These are phyloP conservation scores for Nitzschia sp. DNA, from an alignment of 108 stramenopile genomes.

Conservation along the genomic window DNA sequence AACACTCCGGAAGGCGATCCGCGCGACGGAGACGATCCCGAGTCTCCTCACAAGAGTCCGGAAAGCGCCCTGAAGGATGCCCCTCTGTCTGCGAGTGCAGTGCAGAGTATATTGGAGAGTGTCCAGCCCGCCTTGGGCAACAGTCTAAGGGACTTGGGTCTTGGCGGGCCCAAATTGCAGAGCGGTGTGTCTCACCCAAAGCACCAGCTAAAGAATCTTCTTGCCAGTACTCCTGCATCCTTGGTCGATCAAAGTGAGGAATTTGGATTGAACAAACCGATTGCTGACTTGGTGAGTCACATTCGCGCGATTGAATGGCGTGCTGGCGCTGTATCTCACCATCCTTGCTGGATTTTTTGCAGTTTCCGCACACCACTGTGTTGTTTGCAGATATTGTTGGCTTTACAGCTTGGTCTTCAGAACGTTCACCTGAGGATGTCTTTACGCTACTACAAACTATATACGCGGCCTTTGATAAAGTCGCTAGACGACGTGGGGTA, in stretches of 20 bases:
- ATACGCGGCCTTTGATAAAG: constrained; percentile 20
- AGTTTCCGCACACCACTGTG: constrained; percentile 57
- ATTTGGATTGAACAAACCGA: constrained; percentile 19
- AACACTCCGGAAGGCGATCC: not conserved
- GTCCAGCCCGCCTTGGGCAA: not conserved
- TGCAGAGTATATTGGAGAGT: constrained; percentile 3
- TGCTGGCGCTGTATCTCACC: too few species aligned
- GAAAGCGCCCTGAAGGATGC: not conserved
- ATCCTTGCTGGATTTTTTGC: too few species aligned
- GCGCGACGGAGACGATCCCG: not conserved
- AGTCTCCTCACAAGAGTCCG: not conserved
- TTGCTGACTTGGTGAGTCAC: constrained; percentile 65
- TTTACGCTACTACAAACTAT: constrained; percentile 32
- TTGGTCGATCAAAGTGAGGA: constrained; percentile 6
- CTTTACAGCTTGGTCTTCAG: constrained; percentile 48
- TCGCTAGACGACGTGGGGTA: constrained; percentile 22
- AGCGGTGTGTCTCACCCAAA: constrained; percentile 15
- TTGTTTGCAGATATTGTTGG: constrained; percentile 59
- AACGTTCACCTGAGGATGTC: constrained; percentile 45
- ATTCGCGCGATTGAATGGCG: too few species aligned
- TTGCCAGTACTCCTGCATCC: not conserved
- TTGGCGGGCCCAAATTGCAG: not conserved
- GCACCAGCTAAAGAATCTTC: constrained; percentile 18
- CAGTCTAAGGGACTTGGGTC: not conserved
- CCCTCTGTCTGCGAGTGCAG: not conserved